Conservation (phyloP, 2,329 filamentous ascomycete genomes). For the Trichoderma guizhouense region DNA sequence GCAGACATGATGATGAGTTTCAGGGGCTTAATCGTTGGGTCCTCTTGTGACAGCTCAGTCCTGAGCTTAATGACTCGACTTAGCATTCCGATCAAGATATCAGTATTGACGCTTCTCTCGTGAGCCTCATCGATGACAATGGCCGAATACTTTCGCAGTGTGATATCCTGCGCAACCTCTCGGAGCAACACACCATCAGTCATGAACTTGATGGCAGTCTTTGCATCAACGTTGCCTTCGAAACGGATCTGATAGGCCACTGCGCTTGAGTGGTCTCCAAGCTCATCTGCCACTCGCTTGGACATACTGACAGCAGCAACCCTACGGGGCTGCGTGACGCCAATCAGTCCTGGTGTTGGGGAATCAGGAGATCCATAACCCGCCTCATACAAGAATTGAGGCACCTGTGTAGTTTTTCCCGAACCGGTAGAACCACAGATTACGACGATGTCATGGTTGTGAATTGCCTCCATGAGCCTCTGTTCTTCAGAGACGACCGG, state of each 20-base stretch:
- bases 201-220: conserved; percentile 97
- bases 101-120: conserved; percentile 95
- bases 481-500: conserved; percentile 95
- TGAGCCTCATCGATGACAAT: conserved; percentile 97
- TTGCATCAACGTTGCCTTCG: conserved; percentile 73
- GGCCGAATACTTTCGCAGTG: conserved; percentile 83
- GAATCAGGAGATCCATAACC: conserved; percentile 79
- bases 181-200: conserved; percentile 93
- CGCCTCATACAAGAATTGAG: conserved; percentile 92
- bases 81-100: conserved; percentile 96
- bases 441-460: conserved; percentile 85
- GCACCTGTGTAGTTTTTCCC: conserved; percentile 95
- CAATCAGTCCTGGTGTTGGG: conserved; percentile 86
- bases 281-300: conserved; percentile 80
- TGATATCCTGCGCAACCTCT: conserved; percentile 86
- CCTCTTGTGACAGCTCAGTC: conserved; percentile 68
- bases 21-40: conserved; percentile 68
- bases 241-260: conserved; percentile 96
- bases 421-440: conserved; percentile 94
- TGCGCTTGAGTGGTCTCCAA: conserved; percentile 70
- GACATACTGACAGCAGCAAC: conserved; percentile 97
- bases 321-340: conserved; percentile 88
- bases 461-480: conserved; percentile 95
- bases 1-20: conserved; percentile 99
- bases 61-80: conserved; percentile 87